phyloP scores from a whole-genome alignment of 106 monocot genomes.

The Phalaenopsis equestris region DNA sequence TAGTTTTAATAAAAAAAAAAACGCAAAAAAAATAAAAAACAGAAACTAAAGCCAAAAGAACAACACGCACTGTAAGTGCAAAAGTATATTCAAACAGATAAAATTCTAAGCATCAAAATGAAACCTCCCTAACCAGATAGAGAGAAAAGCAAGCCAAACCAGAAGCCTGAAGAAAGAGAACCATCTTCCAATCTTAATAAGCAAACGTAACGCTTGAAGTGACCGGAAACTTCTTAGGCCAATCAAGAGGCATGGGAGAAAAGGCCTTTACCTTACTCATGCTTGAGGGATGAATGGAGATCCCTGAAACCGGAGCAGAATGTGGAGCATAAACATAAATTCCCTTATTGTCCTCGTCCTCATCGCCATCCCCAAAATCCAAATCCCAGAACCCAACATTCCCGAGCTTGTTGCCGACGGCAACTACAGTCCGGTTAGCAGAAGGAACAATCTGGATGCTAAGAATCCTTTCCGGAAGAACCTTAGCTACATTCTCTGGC shows the following conservation, averaged over 20 bases:
- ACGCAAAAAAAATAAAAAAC: too few species aligned
- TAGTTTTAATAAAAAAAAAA: too few species aligned
- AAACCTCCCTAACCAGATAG: background rate
- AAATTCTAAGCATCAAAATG: too few species aligned
- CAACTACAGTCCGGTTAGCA: constrained; percentile 28
- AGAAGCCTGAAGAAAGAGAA: background rate
- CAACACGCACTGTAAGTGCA: too few species aligned
- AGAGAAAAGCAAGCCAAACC: background rate
- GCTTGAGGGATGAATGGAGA: constrained; percentile 35
- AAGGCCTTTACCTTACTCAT: constrained; percentile 25
- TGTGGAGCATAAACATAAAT: constrained; percentile 41
- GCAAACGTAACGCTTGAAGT: background rate
- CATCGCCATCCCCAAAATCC: constrained; percentile 17
- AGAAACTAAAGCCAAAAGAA: too few species aligned
- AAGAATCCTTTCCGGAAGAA: constrained; percentile 38
- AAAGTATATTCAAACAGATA: too few species aligned
- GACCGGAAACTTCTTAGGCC: background rate
- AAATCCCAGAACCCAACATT: constrained; percentile 60
- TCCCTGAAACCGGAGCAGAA: constrained; percentile 36
- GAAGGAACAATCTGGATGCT: constrained; percentile 42
- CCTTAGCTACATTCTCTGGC: constrained; percentile 26
- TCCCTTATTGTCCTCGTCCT: constrained; percentile 10
- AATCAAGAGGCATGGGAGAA: background rate
- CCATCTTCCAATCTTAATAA: background rate
- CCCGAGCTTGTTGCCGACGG: constrained; percentile 46